A percentile compares a stretch with the other conserved stretches of the same genome.
These are phyloP conservation scores for Geotrichum siamense DNA, from an alignment of 1,139 yeast species.

Conservation along the genomic window DNA sequence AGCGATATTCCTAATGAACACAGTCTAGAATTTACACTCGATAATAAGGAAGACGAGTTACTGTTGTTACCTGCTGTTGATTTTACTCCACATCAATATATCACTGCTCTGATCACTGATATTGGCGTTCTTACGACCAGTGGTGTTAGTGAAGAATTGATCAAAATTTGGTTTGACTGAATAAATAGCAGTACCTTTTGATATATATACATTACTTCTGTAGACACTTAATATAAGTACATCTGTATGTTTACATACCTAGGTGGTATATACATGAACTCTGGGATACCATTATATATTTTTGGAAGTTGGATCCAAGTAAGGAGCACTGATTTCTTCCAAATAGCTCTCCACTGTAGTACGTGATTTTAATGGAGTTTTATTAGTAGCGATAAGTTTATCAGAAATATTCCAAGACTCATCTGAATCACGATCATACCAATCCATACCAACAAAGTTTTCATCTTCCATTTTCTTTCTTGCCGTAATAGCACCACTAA, in stretches of 20 bases:
- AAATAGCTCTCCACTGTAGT: constrained; percentile 28
- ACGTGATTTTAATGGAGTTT: constrained; percentile 22
- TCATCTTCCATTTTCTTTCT: constrained; percentile 75
- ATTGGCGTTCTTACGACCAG: constrained; percentile 94
- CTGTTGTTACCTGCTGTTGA: constrained; percentile 54
- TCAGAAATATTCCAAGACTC: constrained; percentile 35
- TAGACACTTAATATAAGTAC: no score
- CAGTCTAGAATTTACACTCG: constrained; percentile 34
- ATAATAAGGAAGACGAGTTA: constrained; percentile 25
- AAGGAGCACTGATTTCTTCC: constrained; percentile 21
- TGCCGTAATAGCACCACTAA: constrained; percentile 75
- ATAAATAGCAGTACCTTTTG: no score
- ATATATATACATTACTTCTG: no score
- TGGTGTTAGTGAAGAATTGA: constrained; percentile 95
- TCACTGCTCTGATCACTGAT: constrained; percentile 93
- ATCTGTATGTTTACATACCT: no score
- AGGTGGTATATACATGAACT: no score
- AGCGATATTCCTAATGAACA: constrained; percentile 73
- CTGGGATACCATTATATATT: background rate
- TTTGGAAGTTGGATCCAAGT: constrained; percentile 14
- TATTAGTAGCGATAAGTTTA: constrained; percentile 26
- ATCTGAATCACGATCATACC: constrained; percentile 42
- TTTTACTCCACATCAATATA: constrained; percentile 91
- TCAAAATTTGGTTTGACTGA: constrained; percentile 94
- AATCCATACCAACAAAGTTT: constrained; percentile 43